Base-by-base conservation (phyloP, 805 yeast species). In the Saccharomycopsis capsularis region DNA sequence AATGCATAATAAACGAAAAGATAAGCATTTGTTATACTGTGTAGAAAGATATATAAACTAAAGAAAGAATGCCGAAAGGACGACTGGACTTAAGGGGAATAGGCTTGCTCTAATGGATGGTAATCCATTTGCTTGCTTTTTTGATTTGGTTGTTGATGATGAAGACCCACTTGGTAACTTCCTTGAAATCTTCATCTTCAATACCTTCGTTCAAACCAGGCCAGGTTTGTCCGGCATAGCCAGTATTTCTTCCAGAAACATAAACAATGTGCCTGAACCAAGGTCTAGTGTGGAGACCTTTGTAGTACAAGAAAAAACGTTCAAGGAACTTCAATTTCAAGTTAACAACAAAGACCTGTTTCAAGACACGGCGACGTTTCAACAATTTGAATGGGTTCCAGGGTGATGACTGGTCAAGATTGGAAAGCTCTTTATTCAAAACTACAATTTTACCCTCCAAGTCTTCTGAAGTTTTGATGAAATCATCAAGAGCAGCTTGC, bases 221-320 rank as follows among this genome's bases (percentile, higher is more conserved):
- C 47, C 77, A 64, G 34, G 72, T 68, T 46, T 74, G 78, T 3
- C 81, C 82, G n/a, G 74, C 71, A 53, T 79, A 78, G 1, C 84
- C 84, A 0, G 81, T 78, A 61, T 74, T 71, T 42, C 80, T 60
- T 1, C 81, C 82, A 44, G 80, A 76, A 2, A 82, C 79, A 59
- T 66, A 79, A n/a, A 78, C 68, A 41, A 72, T 63, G 59, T 79
- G 85, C 60, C 73, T 76, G 64, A 73, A 79, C 82, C 83, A 79
- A 2, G 68, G 60, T 46, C 84, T 67, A 39, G 63, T 67, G 15
- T 68, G 70, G 19, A 79, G 65, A 1, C 85, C 85, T 3, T 66
- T 64, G 2, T 68, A 63, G 55, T 71, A 59, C 40, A 76, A 53
- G 57, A 79, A 76, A 18, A 58, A 53, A 48, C 78, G 65, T 53